Evolutionary conservation across 2,329 filamentous ascomycete genomes (phyloP).

Genomic region (Scorias spongiosa): DNA sequence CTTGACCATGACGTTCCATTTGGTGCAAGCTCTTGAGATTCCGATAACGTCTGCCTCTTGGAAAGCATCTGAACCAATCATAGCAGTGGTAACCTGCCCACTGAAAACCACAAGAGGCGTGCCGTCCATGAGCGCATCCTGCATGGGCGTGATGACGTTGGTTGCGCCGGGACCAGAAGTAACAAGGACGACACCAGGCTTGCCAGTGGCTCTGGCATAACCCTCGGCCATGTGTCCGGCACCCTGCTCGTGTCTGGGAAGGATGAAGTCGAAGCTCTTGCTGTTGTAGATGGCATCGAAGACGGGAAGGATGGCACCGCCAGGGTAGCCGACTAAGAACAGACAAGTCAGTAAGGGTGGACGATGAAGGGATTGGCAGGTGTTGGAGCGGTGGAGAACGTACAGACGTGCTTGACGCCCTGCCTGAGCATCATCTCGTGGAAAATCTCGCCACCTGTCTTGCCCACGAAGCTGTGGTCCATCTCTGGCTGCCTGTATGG

Average conservation of each 20-base stretch:
- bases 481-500: constrained; percentile 33
- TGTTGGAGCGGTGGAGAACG: constrained; percentile 24
- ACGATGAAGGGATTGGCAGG: not conserved
- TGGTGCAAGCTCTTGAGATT: constrained; percentile 88
- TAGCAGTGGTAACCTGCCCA: constrained; percentile 78
- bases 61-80: constrained; percentile 91
- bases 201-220: constrained; percentile 84
- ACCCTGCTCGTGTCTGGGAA: constrained; percentile 92
- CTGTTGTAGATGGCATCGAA: constrained; percentile 99
- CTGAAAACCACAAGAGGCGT: constrained; percentile 92
- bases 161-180: constrained; percentile 94
- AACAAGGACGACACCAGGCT: constrained; percentile 88
- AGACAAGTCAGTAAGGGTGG: not conserved
- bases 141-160: constrained; percentile 91
- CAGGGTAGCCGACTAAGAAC: constrained; percentile 53
- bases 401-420: constrained; percentile 86
- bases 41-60: constrained; percentile 92
- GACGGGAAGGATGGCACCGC: constrained; percentile 89
- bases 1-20: constrained; percentile 99
- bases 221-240: constrained; percentile 98
- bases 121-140: constrained; percentile 88
- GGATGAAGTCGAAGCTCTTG: constrained; percentile 86
- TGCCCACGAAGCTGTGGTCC: constrained; percentile 64
- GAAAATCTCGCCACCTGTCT: constrained; percentile 91
- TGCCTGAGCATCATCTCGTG: constrained; percentile 98